Evolutionary conservation across 768 basidiomycete genomes (phyloP).

Genomic region (Pilatotrama ljubarskyi): DNA sequence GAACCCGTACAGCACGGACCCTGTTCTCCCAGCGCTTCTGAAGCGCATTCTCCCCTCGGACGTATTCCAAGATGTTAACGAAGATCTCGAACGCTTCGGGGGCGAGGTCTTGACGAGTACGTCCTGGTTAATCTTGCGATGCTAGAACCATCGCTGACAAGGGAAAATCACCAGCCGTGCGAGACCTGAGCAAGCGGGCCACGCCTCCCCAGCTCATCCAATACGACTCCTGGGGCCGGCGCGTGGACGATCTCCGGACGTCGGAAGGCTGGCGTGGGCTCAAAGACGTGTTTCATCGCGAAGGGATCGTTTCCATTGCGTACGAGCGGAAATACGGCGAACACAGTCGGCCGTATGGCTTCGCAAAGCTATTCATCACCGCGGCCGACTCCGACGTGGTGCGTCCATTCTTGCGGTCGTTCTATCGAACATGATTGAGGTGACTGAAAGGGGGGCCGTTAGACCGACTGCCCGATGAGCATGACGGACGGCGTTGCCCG

Average conservation of each 20-base stretch:
- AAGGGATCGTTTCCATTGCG: slow-evolving; percentile 67
- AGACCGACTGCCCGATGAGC: slow-evolving; percentile 72
- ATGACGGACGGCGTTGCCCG: slow-evolving; percentile 82
- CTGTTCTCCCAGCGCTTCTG: slow-evolving; percentile 60
- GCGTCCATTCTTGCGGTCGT: slow-evolving; percentile 22
- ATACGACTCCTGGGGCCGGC: slow-evolving; percentile 72
- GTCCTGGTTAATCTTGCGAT: slow-evolving; percentile 14
- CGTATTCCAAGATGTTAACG: slow-evolving; percentile 50
- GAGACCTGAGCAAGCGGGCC: slow-evolving; percentile 44
- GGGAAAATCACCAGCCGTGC: slow-evolving; percentile 44
- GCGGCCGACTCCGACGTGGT: slow-evolving; percentile 67
- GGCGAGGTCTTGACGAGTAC: slow-evolving; percentile 52
- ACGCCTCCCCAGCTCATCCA: slow-evolving; percentile 58
- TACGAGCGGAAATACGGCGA: slow-evolving; percentile 65
- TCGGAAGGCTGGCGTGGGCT: slow-evolving; percentile 74
- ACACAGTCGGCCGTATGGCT: slow-evolving; percentile 62
- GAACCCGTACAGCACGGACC: slow-evolving; percentile 63
- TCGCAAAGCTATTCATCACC: slow-evolving; percentile 64
- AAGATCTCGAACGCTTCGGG: slow-evolving; percentile 63
- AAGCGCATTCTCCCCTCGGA: slow-evolving; percentile 53
- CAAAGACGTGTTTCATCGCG: slow-evolving; percentile 59
- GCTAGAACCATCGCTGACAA: neutral
- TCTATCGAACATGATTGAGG: neutral
- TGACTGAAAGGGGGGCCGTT: neutral
- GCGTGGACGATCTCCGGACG: slow-evolving; percentile 65